A percentile compares a stretch with the other conserved stretches of the same genome.
phyloP scores from a whole-genome alignment of 768 basidiomycete genomes.

The Lactifluus pinguis region DNA sequence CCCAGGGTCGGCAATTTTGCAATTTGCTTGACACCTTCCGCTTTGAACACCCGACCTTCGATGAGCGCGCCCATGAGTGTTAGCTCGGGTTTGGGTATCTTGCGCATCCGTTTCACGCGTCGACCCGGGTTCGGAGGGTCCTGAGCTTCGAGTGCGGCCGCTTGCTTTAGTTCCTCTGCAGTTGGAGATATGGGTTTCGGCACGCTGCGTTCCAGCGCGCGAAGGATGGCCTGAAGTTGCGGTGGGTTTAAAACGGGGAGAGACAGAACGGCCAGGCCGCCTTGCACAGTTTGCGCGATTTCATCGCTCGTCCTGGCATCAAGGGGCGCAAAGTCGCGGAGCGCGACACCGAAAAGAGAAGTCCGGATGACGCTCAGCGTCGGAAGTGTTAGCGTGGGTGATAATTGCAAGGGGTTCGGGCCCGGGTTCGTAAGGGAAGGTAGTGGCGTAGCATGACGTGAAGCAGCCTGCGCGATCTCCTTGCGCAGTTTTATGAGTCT shows the following conservation, averaged over 20 bases:
- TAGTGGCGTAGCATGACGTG: constrained; percentile 25
- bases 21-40: constrained; percentile 49
- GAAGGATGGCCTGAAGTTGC: constrained; percentile 56
- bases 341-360: constrained; percentile 68
- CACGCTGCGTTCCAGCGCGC: constrained; percentile 54
- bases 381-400: constrained; percentile 27
- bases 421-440: constrained; percentile 27
- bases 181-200: constrained; percentile 51
- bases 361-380: constrained; percentile 66
- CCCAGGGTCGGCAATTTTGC: constrained; percentile 72
- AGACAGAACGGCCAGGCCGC: constrained; percentile 56
- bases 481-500: constrained; percentile 59
- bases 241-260: constrained; percentile 65
- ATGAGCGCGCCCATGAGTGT: constrained; percentile 70
- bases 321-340: constrained; percentile 50
- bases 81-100: constrained; percentile 53
- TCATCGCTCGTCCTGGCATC: constrained; percentile 38
- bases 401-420: constrained; percentile 22
- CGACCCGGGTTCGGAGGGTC: constrained; percentile 63
- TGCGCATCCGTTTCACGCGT: constrained; percentile 50
- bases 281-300: constrained; percentile 49
- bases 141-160: constrained; percentile 42
- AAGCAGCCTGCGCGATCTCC: constrained; percentile 51
- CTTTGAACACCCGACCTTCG: constrained; percentile 62
- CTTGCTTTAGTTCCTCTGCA: constrained; percentile 40